Base-by-base conservation (phyloP, 352 stramenopile species). In the Blastocystis hominis region DNA sequence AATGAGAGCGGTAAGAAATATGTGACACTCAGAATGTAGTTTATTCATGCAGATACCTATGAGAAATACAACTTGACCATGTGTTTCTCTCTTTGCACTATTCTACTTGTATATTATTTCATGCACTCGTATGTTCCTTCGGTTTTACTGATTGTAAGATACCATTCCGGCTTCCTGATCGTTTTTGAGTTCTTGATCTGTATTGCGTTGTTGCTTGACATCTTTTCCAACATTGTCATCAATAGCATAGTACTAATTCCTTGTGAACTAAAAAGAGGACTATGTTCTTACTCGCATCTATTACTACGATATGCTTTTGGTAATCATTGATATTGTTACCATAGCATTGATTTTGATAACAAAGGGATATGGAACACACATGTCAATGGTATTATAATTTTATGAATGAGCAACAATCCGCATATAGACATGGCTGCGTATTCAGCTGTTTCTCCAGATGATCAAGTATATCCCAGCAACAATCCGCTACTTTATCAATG, bases 291-390 rank as follows among this genome's bases (percentile, higher is more conserved):
- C 72, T 30, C n/a, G 15, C 30, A 63, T 34, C 38, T 84, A 84
- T 53, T 84, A 84, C 44, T 47, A 47, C 44, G 72, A 84, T 24
- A 84, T 84, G 72, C 17, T 15, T 50, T 53, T 84, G 4, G 42
- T 84, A 46, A 68, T 68, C 47, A 68, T 68, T 20, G 47, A 84
- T 44, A 84, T 84, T 47, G 72, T 84, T 6, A 84, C 55, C 7
- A 38, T 68, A 34, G 42, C 54, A 30, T 53, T 84, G 38, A 61
- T 84, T 47, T 68, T 66, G 13, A 66, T 84, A 5, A 44, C 44
- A 9, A 36, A 68, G 24, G 47, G 72, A 13, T 84, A 64, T 42
- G 53, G 53, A 17, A 64, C 62, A 9, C 50, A 44, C 20, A 13
- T 84, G 13, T 47, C 46, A 63, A 64, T 84, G n/a, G 72, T 84